Evolutionary conservation across 2,329 filamentous ascomycete species (phyloP), one percentile per base, ranked within the genome.

Genomic region (Phyllosticta capitalensis): DNA sequence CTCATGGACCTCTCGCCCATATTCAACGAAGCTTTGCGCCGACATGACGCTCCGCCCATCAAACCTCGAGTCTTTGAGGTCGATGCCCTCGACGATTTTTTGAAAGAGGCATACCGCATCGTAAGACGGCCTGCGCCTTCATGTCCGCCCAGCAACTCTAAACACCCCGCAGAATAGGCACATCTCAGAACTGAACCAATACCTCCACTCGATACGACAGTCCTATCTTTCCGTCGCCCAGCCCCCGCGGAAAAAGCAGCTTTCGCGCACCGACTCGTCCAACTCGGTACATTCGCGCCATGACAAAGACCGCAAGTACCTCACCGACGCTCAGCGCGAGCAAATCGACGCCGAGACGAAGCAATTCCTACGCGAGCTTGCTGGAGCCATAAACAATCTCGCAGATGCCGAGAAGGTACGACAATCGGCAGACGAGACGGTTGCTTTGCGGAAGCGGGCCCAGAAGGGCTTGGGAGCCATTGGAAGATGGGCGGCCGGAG

Each of bases 101-200:
- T 97, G 33, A 91, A 92, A 70, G 92, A 97, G 75, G 94, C 94
- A 57, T 94, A 95, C 75, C 84, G 88, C 71, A 96, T 97, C 73
- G 92, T 95, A 77, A 68, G 81, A 26, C n/a, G 20, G 73, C 55
- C 69, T 68, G 63, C 66, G 64, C 62, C 64, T 56, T 60, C 33
- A 52, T 53, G 57, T 56, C 55, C 45, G 24, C 53, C 59, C 59
- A 48, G 50, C 24, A 14, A 49, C 63, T 64, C 67, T 71, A 64
- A 67, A 68, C 61, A 67, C 61, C 55, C 26, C 53, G 52, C 68
- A 95, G 91, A 94, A 95, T 71, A 82, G 85, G 7, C 90, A 95
- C 71, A 95, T 97, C 62, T 76, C 83, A 62, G 89, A 87, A 55
- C 84, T 99, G 38, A 86, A 90, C 66, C 78, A 78, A 65, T 90